Conservation (phyloP, 495 filamentous ascomycete species). For the Aspergillus cavernicola region DNA sequence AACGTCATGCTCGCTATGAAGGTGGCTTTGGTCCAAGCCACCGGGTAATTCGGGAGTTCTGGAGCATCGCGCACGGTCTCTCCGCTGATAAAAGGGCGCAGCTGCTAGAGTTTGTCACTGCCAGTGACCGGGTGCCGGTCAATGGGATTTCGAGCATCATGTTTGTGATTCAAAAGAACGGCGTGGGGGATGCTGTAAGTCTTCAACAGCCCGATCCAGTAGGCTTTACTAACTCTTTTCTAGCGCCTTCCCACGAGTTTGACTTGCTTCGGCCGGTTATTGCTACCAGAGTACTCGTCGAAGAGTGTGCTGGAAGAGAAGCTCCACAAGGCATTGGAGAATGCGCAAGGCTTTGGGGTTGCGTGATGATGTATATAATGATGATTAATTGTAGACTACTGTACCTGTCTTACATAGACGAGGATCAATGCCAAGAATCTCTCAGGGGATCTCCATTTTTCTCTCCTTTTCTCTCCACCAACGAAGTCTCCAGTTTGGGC, state of each 20-base stretch:
- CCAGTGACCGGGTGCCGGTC: constrained; percentile 84
- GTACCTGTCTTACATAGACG: not conserved
- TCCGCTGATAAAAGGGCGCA: constrained; percentile 60
- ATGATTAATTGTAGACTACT: not conserved
- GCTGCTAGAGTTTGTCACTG: constrained; percentile 91
- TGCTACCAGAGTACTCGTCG: constrained; percentile 77
- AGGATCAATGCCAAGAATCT: not conserved
- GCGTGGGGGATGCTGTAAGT: constrained; percentile 56
- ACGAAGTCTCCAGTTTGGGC: constrained; percentile 14
- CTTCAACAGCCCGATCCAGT: not conserved
- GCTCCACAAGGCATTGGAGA: constrained; percentile 77
- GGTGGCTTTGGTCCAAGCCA: constrained; percentile 68
- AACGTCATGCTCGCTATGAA: constrained; percentile 68
- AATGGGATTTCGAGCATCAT: constrained; percentile 73
- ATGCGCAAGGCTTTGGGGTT: constrained; percentile 90
- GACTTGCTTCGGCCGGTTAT: constrained; percentile 85
- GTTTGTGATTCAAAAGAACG: constrained; percentile 81
- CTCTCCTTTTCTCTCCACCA: constrained; percentile 11
- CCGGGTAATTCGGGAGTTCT: constrained; percentile 72
- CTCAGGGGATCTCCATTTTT: not conserved
- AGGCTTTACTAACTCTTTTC: constrained; percentile 13
- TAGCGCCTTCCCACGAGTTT: constrained; percentile 72
- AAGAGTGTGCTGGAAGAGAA: constrained; percentile 67
- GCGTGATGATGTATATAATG: constrained; percentile 30
- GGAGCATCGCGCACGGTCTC: constrained; percentile 69